Conservation (phyloP, 306 rosid genomes). For the Quercus bicolor region DNA sequence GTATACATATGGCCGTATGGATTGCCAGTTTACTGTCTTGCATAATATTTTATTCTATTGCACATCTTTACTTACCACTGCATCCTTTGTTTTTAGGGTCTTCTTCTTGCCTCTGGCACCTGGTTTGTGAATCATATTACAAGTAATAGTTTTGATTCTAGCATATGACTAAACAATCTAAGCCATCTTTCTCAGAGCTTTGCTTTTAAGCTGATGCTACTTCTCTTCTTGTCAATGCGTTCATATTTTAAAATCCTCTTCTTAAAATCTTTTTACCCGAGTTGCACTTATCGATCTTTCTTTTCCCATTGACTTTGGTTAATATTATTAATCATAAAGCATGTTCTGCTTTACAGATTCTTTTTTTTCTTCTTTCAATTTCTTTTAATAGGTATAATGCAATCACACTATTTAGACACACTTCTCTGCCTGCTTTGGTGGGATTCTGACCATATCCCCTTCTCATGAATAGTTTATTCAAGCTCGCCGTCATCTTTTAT, state of each 20-base stretch:
- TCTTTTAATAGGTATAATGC: not conserved
- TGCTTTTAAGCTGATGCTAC: not conserved
- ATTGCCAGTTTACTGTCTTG: not conserved
- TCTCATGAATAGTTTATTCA: not conserved
- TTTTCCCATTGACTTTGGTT: no score
- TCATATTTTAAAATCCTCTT: not conserved
- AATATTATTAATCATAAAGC: no score
- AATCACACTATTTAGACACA: not conserved
- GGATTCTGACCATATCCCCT: not conserved
- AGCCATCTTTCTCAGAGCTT: not conserved
- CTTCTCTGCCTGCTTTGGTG: not conserved
- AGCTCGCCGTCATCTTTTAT: not conserved
- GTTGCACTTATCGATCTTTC: no score
- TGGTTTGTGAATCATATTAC: not conserved
- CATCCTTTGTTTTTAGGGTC: not conserved
- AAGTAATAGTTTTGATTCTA: not conserved
- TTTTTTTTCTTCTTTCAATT: not conserved
- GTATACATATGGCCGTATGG: no score
- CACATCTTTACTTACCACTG: not conserved
- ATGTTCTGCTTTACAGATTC: not conserved
- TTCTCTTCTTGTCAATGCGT: not conserved
- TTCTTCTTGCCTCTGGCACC: not conserved
- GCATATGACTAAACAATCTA: not conserved
- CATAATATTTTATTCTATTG: not conserved
- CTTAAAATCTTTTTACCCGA: no score